These are phyloP conservation scores for Ophiosphaerella narmari DNA, from an alignment of 2,329 filamentous ascomycete species.

Conservation along the genomic window DNA sequence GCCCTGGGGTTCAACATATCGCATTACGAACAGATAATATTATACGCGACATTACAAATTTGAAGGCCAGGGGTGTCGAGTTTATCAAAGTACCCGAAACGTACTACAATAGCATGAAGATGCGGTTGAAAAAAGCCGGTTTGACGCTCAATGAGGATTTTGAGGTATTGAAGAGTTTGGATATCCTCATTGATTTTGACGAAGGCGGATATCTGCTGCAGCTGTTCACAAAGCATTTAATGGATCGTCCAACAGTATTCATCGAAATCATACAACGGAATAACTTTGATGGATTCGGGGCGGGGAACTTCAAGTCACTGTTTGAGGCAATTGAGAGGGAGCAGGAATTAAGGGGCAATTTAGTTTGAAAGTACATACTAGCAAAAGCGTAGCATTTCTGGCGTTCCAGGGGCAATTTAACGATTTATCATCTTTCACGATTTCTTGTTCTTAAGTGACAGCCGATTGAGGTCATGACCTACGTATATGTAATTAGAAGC, in stretches of 20 bases:
- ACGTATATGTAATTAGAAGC: no score
- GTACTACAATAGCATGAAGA: slow-evolving; percentile 80
- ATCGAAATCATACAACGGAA: slow-evolving; percentile 95
- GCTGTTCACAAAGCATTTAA: slow-evolving; percentile 70
- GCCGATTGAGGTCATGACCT: background rate
- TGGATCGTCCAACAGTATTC: slow-evolving; percentile 94
- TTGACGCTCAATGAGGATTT: slow-evolving; percentile 75
- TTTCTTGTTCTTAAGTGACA: background rate
- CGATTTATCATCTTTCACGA: no score
- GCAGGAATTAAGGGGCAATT: slow-evolving; percentile 82
- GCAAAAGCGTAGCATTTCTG: background rate
- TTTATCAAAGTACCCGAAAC: slow-evolving; percentile 89
- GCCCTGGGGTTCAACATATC: slow-evolving; percentile 91
- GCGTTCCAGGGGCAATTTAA: no score
- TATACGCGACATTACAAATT: slow-evolving; percentile 72
- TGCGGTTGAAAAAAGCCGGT: slow-evolving; percentile 68
- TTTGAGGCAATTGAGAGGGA: slow-evolving; percentile 96
- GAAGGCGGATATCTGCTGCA: slow-evolving; percentile 82
- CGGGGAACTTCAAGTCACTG: slow-evolving; percentile 92
- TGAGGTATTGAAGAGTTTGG: slow-evolving; percentile 73
- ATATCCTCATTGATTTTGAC: slow-evolving; percentile 94
- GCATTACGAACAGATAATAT: slow-evolving; percentile 84
- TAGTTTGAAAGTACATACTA: slow-evolving; percentile 47
- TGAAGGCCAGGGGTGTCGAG: slow-evolving; percentile 86
- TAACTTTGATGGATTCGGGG: slow-evolving; percentile 89